Evolutionary conservation across 2,329 filamentous ascomycete species (phyloP), one percentile per base, ranked within the genome.

Genomic region (Paecilomyces sp.): DNA sequence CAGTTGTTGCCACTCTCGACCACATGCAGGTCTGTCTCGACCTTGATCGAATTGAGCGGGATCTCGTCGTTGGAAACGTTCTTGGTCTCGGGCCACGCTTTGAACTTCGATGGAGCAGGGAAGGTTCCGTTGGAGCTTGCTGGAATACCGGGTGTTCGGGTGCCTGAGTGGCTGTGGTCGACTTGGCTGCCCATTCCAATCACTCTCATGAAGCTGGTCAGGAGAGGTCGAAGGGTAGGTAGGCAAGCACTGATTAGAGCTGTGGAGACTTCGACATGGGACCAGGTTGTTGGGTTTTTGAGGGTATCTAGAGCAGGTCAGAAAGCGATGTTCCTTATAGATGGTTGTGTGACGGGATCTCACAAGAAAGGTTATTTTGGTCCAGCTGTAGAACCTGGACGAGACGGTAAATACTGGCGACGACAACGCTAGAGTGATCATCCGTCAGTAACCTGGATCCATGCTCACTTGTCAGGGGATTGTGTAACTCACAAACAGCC

Each of bases 331-430:
- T 33, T 11, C 31, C 8, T 33, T 33, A 9, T 9, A 11, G 8
- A 3, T 33, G 11, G 31, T 8, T 8, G 1, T 12, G 11, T 3
- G 28, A 3, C 13, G n/a, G 11, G 22, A 28, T 55, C 52, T 54
- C 34, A 55, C 54, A 55, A 24, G 54, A 55, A 55, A 55, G 30
- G n/a, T 55, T 55, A 28, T 55, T 55, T 33, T 55, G 54, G 15
- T 55, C 54, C 30, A 55, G 28, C 13, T 55, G 22, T n/a, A 55
- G 54, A 22, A 55, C 34, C 18, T 31, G 31, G 28, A 34, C 28
- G 15, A 55, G 34, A 31, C 54, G 54, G 24, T 55, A 55, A 18
- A 55, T 55, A 36, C 54, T 55, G 25, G 54, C 54, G 13, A 55
- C 18, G 28, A 55, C 33, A 15, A 55, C 54, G 54, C 54, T 55